Conservation (phyloP, 2,329 filamentous ascomycete genomes). For the Monosporascus sp. region DNA sequence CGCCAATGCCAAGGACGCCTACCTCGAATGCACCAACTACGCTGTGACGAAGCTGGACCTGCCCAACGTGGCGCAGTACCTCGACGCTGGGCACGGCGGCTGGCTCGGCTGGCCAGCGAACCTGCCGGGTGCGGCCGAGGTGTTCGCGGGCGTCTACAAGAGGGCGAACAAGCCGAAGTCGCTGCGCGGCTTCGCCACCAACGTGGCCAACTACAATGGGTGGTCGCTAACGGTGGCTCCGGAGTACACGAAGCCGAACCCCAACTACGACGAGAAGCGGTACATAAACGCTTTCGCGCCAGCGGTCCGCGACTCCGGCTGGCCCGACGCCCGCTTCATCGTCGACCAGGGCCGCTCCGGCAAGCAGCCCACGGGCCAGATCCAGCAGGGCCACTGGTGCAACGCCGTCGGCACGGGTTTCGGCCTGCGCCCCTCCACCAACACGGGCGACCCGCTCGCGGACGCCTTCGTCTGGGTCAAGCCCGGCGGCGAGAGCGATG, state of each 20-base stretch:
- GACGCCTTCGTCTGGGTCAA: constrained; percentile 62
- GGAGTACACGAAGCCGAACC: constrained; percentile 38
- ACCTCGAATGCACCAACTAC: constrained; percentile 47
- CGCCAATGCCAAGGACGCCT: constrained; percentile 39
- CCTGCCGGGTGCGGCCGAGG: constrained; percentile 45
- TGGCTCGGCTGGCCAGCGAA: constrained; percentile 57
- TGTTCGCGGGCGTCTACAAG: constrained; percentile 43
- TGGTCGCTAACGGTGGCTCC: constrained; percentile 34
- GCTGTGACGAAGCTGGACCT: constrained; percentile 49
- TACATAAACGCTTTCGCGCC: constrained; percentile 63
- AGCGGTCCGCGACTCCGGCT: constrained; percentile 48
- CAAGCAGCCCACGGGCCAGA: constrained; percentile 44
- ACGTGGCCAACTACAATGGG: constrained; percentile 53
- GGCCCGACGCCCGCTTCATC: constrained; percentile 32
- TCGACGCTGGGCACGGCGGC: constrained; percentile 54
- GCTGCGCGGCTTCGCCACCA: constrained; percentile 52
- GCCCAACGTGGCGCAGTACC: constrained; percentile 54
- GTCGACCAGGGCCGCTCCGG: constrained; percentile 29
- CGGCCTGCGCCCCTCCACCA: constrained; percentile 48
- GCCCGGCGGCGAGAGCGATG: constrained; percentile 49
- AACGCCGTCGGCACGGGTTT: constrained; percentile 55
- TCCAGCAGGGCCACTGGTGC: constrained; percentile 56
- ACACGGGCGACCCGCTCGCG: constrained; percentile 47
- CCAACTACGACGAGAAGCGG: constrained; percentile 49
- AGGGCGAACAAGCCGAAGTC: constrained; percentile 45